A percentile compares a stretch with the other conserved stretches of the same genome.
These are phyloP conservation scores for Iberis pinnata DNA, from an alignment of 345 rosid genomes.

Conservation along the genomic window DNA sequence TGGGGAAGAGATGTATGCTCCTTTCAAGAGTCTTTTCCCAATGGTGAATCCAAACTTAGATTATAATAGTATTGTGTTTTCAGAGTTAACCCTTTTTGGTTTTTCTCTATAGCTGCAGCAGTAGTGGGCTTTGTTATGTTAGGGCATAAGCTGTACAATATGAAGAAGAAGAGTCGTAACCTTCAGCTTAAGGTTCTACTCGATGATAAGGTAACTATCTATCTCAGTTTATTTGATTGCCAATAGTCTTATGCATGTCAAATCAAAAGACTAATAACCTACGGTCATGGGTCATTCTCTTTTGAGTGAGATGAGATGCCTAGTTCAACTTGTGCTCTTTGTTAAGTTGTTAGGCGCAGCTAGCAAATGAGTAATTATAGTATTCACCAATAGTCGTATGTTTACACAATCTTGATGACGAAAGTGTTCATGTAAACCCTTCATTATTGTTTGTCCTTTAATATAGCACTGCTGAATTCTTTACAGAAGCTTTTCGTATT, in stretches of 20 bases:
- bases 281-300: too few species aligned
- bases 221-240: slow-evolving; percentile 5
- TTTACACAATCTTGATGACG: not conserved
- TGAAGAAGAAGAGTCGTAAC: slow-evolving; percentile 58
- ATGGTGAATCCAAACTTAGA: too few species aligned
- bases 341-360: not conserved
- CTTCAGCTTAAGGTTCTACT: slow-evolving; percentile 76
- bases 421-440: not conserved
- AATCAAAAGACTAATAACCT: not conserved
- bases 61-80: slow-evolving; percentile 66
- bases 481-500: not conserved
- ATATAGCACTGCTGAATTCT: not conserved
- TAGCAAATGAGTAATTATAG: not conserved
- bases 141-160: slow-evolving; percentile 69
- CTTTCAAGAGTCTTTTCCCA: slow-evolving; percentile 96
- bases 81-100: slow-evolving; percentile 73
- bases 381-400: not conserved
- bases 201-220: slow-evolving; percentile 71
- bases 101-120: slow-evolving; percentile 89
- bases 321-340: not conserved
- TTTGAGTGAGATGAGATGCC: not conserved
- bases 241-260: not conserved
- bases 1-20: slow-evolving; percentile 98
- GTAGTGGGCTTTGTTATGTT: slow-evolving; percentile 68
- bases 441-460: not conserved